Evolutionary conservation across 768 basidiomycete genomes (phyloP).

Genomic region (Lactarius sp.): DNA sequence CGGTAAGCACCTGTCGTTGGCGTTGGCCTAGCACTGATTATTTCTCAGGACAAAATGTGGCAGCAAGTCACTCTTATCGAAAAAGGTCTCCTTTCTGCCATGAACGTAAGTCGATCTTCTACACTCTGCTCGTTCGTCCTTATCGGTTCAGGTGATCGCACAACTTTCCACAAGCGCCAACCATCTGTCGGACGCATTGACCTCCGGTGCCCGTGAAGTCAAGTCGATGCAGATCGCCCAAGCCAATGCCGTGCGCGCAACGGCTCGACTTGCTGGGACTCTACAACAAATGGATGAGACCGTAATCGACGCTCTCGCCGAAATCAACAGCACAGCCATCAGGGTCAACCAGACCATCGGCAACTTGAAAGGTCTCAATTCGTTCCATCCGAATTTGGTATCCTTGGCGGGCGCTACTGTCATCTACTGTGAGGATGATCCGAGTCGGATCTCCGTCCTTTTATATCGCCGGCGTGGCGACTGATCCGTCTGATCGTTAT

Average conservation of each 20-base stretch:
- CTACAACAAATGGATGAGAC: constrained; percentile 19
- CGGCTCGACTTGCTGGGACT: constrained; percentile 14
- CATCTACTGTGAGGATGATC: constrained; percentile 5
- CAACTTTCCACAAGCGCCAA: constrained; percentile 1
- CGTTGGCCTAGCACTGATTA: not conserved
- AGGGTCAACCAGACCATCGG: constrained; percentile 16
- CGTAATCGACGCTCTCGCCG: constrained; percentile 8
- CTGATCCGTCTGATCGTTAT: constrained; percentile 2
- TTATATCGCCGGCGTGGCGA: not conserved
- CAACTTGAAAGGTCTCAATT: not conserved
- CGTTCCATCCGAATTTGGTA: constrained; percentile 1
- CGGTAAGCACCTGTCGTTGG: not conserved
- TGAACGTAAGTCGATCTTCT: constrained; percentile 9
- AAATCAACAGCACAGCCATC: constrained; percentile 16
- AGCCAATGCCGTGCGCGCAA: constrained; percentile 12
- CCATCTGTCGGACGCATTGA: constrained; percentile 7
- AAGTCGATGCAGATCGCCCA: constrained; percentile 11
- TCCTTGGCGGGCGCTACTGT: constrained; percentile 1
- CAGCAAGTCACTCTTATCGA: constrained; percentile 13
- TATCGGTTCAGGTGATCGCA: constrained; percentile 7
- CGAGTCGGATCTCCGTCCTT: not conserved
- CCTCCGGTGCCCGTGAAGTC: constrained; percentile 13
- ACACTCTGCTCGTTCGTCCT: not conserved
- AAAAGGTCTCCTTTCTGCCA: constrained; percentile 6
- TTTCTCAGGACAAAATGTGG: constrained; percentile 13